Evolutionary conservation across 305 asterid species (phyloP), one percentile per base, ranked within the genome.

Genomic region (Fraxinus angustifolia): DNA sequence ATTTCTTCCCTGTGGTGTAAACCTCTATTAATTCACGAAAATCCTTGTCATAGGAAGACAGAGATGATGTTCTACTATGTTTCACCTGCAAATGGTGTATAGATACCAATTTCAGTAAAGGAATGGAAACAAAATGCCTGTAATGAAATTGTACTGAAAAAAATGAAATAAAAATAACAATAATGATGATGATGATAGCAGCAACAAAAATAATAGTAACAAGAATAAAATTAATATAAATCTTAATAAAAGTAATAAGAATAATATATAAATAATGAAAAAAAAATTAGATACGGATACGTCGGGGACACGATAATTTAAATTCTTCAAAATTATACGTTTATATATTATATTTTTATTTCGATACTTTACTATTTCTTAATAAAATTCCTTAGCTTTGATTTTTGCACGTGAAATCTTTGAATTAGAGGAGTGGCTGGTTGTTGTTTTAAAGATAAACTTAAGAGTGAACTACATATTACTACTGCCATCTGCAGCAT

Each of bases 1-100:
- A 68, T 38, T 78, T 87, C 56, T 82, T 83, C 85, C 75, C 84
- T 78, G 79, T 84, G 75, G 90, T 80, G 81, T 90, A 91, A 65
- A 79, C 75, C 34, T 80, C 87, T 75, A 93, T 79, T 80, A 90
- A 42, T 79, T 90, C 91, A 74, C 81, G 77, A 73, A 93, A 89
- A 86, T 91, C 94, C 83, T 82, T 88, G 83, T 86, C 88, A 79
- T 91, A 93, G 76, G 94, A 90, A 79, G 89, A 83, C 62, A 77
- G 38, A 77, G 92, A 87, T 79, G 91, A 85, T 76, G 96, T 93
- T 82, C 84, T 89, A 87, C 92, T 90, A 82, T 91, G 91, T 83
- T 88, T 87, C 80, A 91, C 96, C 93, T 90, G 92, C 83, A 89
- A 83, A 83, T 10, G 65, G 40, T 36, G 75, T 83, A 82, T 67